phyloP scores from a whole-genome alignment of 345 rosid species.

The Boechera retrofracta region DNA sequence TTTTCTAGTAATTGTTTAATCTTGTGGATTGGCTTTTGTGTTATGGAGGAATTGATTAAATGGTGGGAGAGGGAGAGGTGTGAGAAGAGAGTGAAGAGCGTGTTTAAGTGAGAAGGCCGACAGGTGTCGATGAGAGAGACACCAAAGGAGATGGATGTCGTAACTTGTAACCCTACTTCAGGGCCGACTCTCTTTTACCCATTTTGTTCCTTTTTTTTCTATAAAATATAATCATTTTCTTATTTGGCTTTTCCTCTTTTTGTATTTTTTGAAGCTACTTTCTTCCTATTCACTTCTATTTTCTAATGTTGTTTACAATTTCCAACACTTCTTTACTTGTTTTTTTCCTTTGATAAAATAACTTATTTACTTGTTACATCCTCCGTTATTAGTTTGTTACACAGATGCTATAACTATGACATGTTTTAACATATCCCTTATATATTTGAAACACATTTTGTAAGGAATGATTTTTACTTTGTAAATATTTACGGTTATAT shows the following conservation, averaged over 20 bases:
- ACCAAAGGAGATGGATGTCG: conserved; percentile 13
- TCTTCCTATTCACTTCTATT: not conserved
- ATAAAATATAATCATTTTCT: not conserved
- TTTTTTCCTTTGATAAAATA: too few species aligned
- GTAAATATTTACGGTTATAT: too few species aligned
- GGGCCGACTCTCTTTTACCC: conserved; percentile 22
- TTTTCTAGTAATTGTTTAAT: not conserved
- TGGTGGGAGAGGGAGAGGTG: conserved; percentile 22
- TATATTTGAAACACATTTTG: too few species aligned
- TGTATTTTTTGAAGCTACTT: not conserved
- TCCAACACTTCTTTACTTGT: too few species aligned
- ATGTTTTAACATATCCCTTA: too few species aligned
- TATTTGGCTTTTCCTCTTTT: not conserved
- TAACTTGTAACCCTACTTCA: conserved; percentile 34
- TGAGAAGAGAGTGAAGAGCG: conserved; percentile 42
- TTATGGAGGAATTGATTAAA: not conserved
- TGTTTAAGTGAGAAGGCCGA: conserved; percentile 45
- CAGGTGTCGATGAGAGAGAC: conserved; percentile 45
- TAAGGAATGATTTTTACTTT: too few species aligned
- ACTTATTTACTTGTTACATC: too few species aligned
- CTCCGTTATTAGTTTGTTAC: too few species aligned
- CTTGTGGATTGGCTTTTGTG: not conserved
- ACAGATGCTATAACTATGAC: too few species aligned
- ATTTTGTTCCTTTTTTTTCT: not conserved
- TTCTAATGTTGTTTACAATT: too few species aligned